phyloP scores from a whole-genome alignment of 192 early-diverging fungal genomes.

The Umbelopsis vinacea region DNA sequence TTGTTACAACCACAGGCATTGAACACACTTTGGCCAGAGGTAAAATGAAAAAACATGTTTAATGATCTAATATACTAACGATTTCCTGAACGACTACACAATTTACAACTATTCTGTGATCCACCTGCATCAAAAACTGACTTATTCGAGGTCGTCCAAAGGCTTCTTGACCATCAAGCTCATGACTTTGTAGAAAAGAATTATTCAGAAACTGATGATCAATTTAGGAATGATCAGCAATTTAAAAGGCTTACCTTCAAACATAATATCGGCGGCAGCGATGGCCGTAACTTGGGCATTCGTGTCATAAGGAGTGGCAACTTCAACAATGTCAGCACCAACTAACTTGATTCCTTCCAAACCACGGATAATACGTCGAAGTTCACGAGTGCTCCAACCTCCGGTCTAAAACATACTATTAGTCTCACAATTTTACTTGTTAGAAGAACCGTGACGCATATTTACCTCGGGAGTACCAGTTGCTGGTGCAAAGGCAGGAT shows the following conservation, averaged over 20 bases:
- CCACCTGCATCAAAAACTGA: neutral
- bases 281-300: constrained; percentile 38
- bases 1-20: too few relatives aligned
- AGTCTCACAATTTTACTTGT: neutral
- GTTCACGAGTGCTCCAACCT: constrained; percentile 37
- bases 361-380: constrained; percentile 35
- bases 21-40: too few relatives aligned
- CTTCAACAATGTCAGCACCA: constrained; percentile 49
- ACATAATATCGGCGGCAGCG: constrained; percentile 22
- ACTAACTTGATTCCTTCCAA: constrained; percentile 41
- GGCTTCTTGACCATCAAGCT: constrained; percentile 17
- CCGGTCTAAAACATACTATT: constrained; percentile 34
- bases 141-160: neutral
- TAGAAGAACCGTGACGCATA: neutral
- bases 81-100: neutral
- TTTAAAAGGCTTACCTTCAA: neutral
- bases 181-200: neutral
- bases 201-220: neutral
- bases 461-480: constrained; percentile 4
- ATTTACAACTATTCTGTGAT: neutral
- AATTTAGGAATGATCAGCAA: neutral
- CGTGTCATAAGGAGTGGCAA: constrained; percentile 42
- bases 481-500: constrained; percentile 40
- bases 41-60: too few relatives aligned
- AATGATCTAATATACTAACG: too few relatives aligned